These are phyloP conservation scores for Gomphus bonarii DNA, from an alignment of 1,284 basidiomycete species.

Conservation along the genomic window DNA sequence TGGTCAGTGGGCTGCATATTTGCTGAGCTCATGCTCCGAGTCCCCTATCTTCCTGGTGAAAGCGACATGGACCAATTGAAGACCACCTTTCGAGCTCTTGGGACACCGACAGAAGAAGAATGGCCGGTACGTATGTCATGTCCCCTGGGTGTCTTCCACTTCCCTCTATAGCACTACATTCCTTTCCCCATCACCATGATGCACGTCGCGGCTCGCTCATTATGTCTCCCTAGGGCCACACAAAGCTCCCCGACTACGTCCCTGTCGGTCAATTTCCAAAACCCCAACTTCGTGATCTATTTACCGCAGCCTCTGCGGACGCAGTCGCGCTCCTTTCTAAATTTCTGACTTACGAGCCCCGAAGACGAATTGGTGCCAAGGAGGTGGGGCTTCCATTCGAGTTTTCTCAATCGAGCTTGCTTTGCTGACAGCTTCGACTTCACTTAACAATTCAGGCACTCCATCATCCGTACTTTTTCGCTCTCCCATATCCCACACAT, in stretches of 20 bases:
- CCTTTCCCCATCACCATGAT: no score
- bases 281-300: slow-evolving; percentile 73
- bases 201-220: slow-evolving; percentile 12
- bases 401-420: background rate
- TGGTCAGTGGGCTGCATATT: slow-evolving; percentile 97
- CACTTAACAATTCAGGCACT: slow-evolving; percentile 46
- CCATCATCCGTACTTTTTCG: slow-evolving; percentile 68
- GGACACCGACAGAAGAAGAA: slow-evolving; percentile 91
- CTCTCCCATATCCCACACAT: slow-evolving; percentile 69
- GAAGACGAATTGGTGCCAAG: slow-evolving; percentile 71
- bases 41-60: slow-evolving; percentile 87
- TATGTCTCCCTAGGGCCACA: slow-evolving; percentile 57
- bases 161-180: no score
- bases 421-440: background rate
- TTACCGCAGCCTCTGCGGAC: slow-evolving; percentile 85
- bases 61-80: slow-evolving; percentile 95
- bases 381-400: slow-evolving; percentile 40
- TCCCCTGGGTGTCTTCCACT: slow-evolving; percentile 2
- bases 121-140: slow-evolving; percentile 65
- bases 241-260: slow-evolving; percentile 82
- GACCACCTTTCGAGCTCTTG: slow-evolving; percentile 88
- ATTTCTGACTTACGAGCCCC: slow-evolving; percentile 82
- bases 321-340: slow-evolving; percentile 76
- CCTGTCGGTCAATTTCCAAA: slow-evolving; percentile 76
- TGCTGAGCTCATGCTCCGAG: slow-evolving; percentile 91